Evolutionary conservation across 1,139 yeast species (phyloP).

Genomic region (Lodderomyces parapsilosis): DNA sequence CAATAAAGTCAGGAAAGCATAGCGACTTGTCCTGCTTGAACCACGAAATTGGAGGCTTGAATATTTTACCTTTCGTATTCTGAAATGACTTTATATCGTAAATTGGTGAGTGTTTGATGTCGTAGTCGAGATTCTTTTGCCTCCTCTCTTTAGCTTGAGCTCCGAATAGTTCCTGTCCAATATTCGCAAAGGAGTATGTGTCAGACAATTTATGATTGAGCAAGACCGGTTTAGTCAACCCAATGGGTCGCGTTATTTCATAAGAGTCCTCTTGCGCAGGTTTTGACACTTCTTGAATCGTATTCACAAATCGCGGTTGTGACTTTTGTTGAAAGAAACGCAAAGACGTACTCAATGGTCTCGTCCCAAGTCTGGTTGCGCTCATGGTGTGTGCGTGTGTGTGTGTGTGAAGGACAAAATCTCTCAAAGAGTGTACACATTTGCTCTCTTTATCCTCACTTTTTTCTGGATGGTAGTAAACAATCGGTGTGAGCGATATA

Average conservation of each 20-base stretch:
- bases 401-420: too few species aligned
- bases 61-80: conserved; percentile 81
- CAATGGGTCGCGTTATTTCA: conserved; percentile 39
- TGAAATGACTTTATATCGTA: conserved; percentile 78
- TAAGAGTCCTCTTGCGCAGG: conserved; percentile 29
- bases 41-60: conserved; percentile 73
- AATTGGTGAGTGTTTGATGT: conserved; percentile 83
- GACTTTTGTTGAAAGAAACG: conserved; percentile 4
- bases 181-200: conserved; percentile 21
- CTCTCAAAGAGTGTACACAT: too few species aligned
- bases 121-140: conserved; percentile 60
- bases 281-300: conserved; percentile 28
- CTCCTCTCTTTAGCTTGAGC: conserved; percentile 52
- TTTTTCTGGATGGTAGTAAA: background rate
- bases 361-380: background rate
- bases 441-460: too few species aligned
- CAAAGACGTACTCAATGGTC: conserved; percentile 5
- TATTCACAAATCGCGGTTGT: conserved; percentile 23
- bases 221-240: conserved; percentile 33
- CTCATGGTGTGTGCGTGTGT: background rate
- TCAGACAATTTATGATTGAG: conserved; percentile 25
- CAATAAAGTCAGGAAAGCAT: conserved; percentile 82
- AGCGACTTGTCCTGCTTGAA: conserved; percentile 74
- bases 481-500: too few species aligned
- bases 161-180: conserved; percentile 31